Conservation (phyloP, 495 filamentous ascomycete species). For the Friedmanniomyces simplex region DNA sequence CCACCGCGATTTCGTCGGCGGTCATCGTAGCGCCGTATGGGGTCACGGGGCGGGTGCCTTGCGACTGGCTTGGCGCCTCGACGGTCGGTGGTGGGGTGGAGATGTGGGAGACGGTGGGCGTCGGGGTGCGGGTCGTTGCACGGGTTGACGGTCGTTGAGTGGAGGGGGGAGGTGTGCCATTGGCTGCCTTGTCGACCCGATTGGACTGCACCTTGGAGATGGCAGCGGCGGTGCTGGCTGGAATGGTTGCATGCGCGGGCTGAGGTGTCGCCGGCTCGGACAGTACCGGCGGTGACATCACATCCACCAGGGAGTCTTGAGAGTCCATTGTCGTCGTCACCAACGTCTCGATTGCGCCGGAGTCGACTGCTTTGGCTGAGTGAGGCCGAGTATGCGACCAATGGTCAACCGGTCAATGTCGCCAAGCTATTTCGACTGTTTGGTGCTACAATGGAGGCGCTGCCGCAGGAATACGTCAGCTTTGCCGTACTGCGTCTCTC, state of each 20-base stretch:
- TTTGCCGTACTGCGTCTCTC: no score
- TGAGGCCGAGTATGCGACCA: no score
- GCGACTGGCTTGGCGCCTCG: not conserved
- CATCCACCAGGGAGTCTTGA: constrained; percentile 4
- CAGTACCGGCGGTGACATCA: not conserved
- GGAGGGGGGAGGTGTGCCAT: constrained; percentile 19
- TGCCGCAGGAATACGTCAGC: no score
- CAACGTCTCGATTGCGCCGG: no score
- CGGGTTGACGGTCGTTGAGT: constrained; percentile 1
- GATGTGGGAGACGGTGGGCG: constrained; percentile 20
- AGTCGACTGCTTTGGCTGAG: no score
- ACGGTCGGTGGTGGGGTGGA: constrained; percentile 25
- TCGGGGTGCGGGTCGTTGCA: constrained; percentile 19
- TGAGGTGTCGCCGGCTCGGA: constrained; percentile 15
- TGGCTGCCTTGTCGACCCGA: constrained; percentile 4
- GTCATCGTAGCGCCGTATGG: not conserved
- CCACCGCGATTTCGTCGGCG: constrained; percentile 9
- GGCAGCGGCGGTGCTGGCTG: not conserved
- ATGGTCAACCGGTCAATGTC: not conserved
- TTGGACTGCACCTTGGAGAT: not conserved
- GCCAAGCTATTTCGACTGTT: not conserved
- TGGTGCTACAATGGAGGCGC: no score
- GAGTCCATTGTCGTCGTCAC: not conserved
- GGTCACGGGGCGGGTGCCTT: not conserved
- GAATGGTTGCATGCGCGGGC: constrained; percentile 12